Evolutionary conservation across 2,329 filamentous ascomycete species (phyloP).

Genomic region (Paraphaeosphaeria sporulosa): DNA sequence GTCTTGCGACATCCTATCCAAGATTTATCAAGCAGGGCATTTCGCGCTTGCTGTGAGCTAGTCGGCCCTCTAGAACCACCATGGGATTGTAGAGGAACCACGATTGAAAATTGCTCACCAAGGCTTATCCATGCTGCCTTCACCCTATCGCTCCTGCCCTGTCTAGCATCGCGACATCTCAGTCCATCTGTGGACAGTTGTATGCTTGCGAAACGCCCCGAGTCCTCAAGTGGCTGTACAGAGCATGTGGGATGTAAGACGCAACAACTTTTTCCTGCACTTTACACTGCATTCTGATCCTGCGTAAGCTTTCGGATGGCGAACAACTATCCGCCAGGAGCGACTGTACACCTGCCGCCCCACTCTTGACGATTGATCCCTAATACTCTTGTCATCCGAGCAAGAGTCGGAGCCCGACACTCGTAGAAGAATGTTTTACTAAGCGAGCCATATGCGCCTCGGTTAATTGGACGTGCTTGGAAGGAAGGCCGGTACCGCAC

Average conservation of each 20-base stretch:
- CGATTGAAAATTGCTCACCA: too few relatives aligned
- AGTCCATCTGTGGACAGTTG: background rate
- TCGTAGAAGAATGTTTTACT: conserved; percentile 2
- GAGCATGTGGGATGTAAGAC: background rate
- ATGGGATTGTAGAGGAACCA: too few relatives aligned
- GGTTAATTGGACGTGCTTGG: conserved; percentile 5
- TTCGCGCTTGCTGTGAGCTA: too few relatives aligned
- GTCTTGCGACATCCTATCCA: background rate
- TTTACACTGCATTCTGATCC: background rate
- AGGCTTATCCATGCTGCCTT: too few relatives aligned
- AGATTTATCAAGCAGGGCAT: too few relatives aligned
- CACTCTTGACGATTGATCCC: background rate
- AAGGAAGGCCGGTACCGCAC: conserved; percentile 10
- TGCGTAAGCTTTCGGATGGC: background rate
- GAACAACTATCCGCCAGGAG: background rate
- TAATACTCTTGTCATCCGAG: background rate
- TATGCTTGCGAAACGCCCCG: background rate
- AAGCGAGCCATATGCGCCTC: conserved; percentile 14
- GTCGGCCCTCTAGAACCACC: too few relatives aligned
- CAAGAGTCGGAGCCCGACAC: background rate
- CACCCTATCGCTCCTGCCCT: too few relatives aligned
- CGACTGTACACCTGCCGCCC: background rate
- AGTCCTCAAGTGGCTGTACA: background rate
- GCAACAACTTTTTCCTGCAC: background rate
- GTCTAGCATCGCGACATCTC: background rate